Evolutionary conservation across 257 asterid genomes (phyloP).

Genomic region (Penstemon barbatus): DNA sequence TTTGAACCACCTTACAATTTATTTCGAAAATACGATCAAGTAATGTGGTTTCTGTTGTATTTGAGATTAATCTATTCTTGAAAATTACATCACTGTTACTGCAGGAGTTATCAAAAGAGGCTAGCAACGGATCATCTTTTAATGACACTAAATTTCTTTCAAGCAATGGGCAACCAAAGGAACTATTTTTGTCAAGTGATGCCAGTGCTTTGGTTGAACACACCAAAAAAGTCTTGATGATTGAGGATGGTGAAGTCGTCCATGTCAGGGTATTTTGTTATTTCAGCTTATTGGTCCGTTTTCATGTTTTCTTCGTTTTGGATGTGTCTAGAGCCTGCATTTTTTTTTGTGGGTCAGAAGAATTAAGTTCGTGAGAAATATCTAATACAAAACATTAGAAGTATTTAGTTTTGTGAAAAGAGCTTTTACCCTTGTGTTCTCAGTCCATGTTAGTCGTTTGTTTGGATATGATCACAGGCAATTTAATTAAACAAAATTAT

Average conservation of each 20-base stretch:
- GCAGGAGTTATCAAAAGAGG: conserved; percentile 65
- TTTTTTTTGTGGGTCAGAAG: neutral
- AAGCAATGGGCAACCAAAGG: conserved; percentile 56
- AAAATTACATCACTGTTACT: conserved; percentile 21
- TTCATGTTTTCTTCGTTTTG: neutral
- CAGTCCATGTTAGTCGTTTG: too few relatives aligned
- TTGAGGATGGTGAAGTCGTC: conserved; percentile 70
- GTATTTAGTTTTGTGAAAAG: too few relatives aligned
- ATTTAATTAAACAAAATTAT: too few relatives aligned
- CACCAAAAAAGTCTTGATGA: conserved; percentile 63
- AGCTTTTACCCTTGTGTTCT: too few relatives aligned
- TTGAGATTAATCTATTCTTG: conserved; percentile 15
- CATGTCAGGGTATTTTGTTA: conserved; percentile 51
- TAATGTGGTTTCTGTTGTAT: neutral
- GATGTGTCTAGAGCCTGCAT: neutral
- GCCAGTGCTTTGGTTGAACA: conserved; percentile 75
- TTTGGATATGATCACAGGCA: too few relatives aligned
- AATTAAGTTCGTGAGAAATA: too few relatives aligned
- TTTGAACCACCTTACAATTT: neutral
- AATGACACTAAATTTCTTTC: conserved; percentile 49
- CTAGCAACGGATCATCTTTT: conserved; percentile 43
- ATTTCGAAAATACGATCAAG: neutral
- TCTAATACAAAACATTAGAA: too few relatives aligned
- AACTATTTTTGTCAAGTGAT: conserved; percentile 68
- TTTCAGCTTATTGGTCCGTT: neutral